These are phyloP conservation scores for Brassica hybrid DNA, from an alignment of 441 rosid species.

Conservation along the genomic window DNA sequence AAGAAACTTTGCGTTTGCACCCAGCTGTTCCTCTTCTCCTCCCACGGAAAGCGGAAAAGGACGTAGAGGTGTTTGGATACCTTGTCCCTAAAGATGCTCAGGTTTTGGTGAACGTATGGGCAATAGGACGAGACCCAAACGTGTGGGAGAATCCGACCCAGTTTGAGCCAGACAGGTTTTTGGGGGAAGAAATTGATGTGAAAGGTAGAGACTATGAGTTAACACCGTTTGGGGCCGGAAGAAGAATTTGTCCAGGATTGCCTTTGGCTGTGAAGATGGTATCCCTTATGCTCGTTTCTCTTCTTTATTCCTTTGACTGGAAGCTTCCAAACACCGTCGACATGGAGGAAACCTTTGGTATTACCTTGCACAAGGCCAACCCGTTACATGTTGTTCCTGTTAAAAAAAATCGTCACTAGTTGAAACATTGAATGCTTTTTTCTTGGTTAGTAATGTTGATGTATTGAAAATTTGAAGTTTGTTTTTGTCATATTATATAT, in stretches of 20 bases:
- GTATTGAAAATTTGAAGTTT: slow-evolving; percentile 8
- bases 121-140: slow-evolving; percentile 50
- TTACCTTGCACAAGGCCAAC: slow-evolving; percentile 27
- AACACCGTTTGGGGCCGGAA: slow-evolving; percentile 50
- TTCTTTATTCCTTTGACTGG: slow-evolving; percentile 46
- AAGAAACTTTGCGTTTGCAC: slow-evolving; percentile 43
- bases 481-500: no score
- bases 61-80: slow-evolving; percentile 7
- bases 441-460: neutral
- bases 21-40: slow-evolving; percentile 31
- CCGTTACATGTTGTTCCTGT: slow-evolving; percentile 35
- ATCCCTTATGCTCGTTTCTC: slow-evolving; percentile 33
- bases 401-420: slow-evolving; percentile 7
- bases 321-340: slow-evolving; percentile 37
- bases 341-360: slow-evolving; percentile 36
- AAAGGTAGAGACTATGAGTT: slow-evolving; percentile 44
- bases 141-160: slow-evolving; percentile 47
- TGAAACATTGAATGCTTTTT: neutral
- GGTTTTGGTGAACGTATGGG: slow-evolving; percentile 51
- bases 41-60: slow-evolving; percentile 14
- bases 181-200: slow-evolving; percentile 41
- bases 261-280: slow-evolving; percentile 46
- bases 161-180: slow-evolving; percentile 56
- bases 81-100: slow-evolving; percentile 22
- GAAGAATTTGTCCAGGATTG: slow-evolving; percentile 56